Conservation (phyloP, 192 early-diverging fungal species). For the Entrophospora sp. region DNA sequence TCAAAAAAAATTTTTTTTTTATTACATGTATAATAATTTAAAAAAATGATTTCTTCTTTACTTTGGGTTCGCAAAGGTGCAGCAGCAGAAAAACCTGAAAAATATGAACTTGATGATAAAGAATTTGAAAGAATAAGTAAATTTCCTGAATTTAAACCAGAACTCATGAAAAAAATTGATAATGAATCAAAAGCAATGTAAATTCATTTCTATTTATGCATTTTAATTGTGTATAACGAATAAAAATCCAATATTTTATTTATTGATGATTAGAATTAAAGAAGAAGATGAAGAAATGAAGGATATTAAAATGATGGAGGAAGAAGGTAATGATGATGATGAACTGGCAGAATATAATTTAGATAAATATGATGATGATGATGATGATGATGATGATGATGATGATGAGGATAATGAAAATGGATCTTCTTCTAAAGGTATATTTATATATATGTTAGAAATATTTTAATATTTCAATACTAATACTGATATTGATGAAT, state of each 20-base stretch:
- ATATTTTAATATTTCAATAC: neutral
- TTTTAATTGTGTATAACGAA: neutral
- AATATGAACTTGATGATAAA: constrained; percentile 77
- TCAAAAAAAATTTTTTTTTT: no score
- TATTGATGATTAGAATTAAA: neutral
- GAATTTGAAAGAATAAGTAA: constrained; percentile 76
- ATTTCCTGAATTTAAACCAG: constrained; percentile 55
- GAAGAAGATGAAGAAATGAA: neutral
- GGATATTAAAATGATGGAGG: no score
- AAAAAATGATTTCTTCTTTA: constrained; percentile 81
- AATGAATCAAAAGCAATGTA: constrained; percentile 22
- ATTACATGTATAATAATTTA: no score
- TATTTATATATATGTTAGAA: no score
- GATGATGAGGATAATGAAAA: constrained; percentile 25
- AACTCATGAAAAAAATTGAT: constrained; percentile 50
- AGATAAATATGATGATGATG: constrained; percentile 88
- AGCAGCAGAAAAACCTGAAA: constrained; percentile 71
- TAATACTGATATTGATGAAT: no score
- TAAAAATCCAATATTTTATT: neutral
- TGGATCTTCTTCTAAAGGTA: no score
- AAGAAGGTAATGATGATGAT: constrained; percentile 33
- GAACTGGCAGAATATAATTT: constrained; percentile 83
- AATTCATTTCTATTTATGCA: constrained; percentile 16
- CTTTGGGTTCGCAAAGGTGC: constrained; percentile 91
- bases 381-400: constrained; percentile 37